Evolutionary conservation across 2,329 filamentous ascomycete genomes (phyloP), one percentile per base, ranked within the genome.

Genomic region (Apiospora rasikravindrae): DNA sequence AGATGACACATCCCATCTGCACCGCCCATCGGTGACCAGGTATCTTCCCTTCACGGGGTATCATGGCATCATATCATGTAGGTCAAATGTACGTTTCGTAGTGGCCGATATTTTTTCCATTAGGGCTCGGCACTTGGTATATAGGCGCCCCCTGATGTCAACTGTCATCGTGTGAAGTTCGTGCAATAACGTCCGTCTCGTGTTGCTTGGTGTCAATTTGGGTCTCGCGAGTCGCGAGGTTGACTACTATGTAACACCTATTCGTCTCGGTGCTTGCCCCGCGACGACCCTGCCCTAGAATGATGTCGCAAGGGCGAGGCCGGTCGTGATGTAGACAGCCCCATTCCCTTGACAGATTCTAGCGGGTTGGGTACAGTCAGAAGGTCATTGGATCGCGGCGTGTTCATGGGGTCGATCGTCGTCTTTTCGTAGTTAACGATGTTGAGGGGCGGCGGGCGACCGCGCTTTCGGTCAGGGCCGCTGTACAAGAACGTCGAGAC

Each of bases 401-500:
- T 81, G 69, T 75, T 77, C 75, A 78, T 76, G 42, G 77, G 82
- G 71, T 89, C 90, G 53, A 91, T 88, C 16, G 87, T 87, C 2
- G 90, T 89, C 83, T 97, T 96, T 80, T 98, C 94, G 78, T 93
- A 95, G 75, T 86, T 90, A 67, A 91, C 92, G 73, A 95, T 91
- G 74, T 84, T 88, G 77, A 94, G 90, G 0, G 92, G 90, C 0
- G 89, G 85, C 29, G 93, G 90, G 22, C 91, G 89, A 70, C 86
- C 84, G 71, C 88, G 86, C 73, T 85, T 86, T 26, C 87, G 84
- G 74, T 94, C 89, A 0, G 90, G 88, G 7, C 88, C 88, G 73
- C 90, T 94, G 85, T 98, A 98, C 22, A 98, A 86, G 80, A 95
- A 98, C 2, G 94, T 97, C 2, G 95, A 92, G 57, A 90, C 87